phyloP scores from a whole-genome alignment of 202 grass and related monocot species.

The Setaria italica region DNA sequence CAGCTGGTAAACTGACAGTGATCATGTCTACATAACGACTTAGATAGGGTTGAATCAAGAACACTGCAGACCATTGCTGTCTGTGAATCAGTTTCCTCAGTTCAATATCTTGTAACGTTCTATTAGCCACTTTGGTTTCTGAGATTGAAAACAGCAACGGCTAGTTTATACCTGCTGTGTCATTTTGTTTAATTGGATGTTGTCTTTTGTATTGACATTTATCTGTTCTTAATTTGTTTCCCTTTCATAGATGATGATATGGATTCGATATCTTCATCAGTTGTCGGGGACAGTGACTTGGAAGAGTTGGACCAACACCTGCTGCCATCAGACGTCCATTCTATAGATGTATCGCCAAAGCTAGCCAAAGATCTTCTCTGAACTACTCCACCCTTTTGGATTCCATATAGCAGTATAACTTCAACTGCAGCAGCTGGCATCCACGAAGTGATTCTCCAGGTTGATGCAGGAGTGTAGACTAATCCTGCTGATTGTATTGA shows the following conservation, averaged over 20 bases:
- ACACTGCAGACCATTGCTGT: not conserved
- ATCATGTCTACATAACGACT: conserved; percentile 2
- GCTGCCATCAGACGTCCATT: conserved; percentile 44
- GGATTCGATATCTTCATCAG: conserved; percentile 63
- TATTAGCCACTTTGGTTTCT: conserved; percentile 11
- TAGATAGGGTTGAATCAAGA: conserved; percentile 11
- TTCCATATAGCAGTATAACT: not conserved
- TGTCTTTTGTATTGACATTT: conserved; percentile 17
- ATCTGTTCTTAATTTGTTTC: conserved; percentile 16
- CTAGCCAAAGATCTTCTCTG: conserved; percentile 58
- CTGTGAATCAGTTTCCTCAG: not conserved
- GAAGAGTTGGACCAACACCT: conserved; percentile 70
- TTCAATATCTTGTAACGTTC: conserved; percentile 10
- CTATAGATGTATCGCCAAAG: conserved; percentile 51
- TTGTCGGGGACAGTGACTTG: conserved; percentile 58
- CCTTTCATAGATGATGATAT: conserved; percentile 62
- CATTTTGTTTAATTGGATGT: conserved; percentile 30
- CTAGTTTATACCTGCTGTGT: not conserved
- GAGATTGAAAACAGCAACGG: conserved; percentile 3
- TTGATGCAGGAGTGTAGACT: not conserved
- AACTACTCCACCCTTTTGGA: conserved; percentile 12
- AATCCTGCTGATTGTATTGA: conserved; percentile 39
- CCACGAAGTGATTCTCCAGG: conserved; percentile 4
- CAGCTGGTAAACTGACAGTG: not conserved
- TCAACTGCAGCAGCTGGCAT: conserved; percentile 6